Base-by-base conservation (phyloP, 139 green algal species). In the Yamagishiella unicocca region DNA sequence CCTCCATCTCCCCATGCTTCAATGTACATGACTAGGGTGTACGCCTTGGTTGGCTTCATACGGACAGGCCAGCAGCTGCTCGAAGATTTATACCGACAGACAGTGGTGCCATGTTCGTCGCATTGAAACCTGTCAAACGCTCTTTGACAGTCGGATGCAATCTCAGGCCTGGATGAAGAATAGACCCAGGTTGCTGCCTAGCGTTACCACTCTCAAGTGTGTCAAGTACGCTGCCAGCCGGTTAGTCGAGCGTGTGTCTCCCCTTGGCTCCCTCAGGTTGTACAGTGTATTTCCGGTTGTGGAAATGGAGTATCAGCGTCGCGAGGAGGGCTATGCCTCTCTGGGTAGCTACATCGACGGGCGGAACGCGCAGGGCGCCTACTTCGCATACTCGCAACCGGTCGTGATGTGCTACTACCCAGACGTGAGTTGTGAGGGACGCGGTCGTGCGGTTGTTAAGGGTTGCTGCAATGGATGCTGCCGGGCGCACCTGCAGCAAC, bases 321-420 rank as follows among this genome's bases (percentile, higher is more conserved):
- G 93, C 4, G 91, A 92, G n/a, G 87, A 95, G 37, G 94, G 88
- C 35, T 96, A 94, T 75, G 55, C 94, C 9, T 19, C 82, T 7
- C 72, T 96, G 29, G 94, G 94, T 19, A 53, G 24, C 14, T 97
- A 94, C 83, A 88, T 95, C 61, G 92, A 93, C 38, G 94, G 94
- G 8, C 62, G 33, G n/a, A 96, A 96, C 37, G 74, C 68, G 1
- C 83, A 84, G 10, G 58, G 55, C 24, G 85, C 35, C 2, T 54
- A 62, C 12, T 95, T 93, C 75, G 66, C 77, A 0, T 89, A 94
- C 58, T 94, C 93, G 6, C 94, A 96, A 84, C 94, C 94, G 0
- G 88, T 96, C 0, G 83, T 95, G 19, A 96, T 96, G 94, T 74
- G 50, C 21, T 96, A 95, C 81, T 46, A 82, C 22, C 71, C 87